Evolutionary conservation across 305 asterid species (phyloP).

Genomic region (Solanum hybrid): DNA sequence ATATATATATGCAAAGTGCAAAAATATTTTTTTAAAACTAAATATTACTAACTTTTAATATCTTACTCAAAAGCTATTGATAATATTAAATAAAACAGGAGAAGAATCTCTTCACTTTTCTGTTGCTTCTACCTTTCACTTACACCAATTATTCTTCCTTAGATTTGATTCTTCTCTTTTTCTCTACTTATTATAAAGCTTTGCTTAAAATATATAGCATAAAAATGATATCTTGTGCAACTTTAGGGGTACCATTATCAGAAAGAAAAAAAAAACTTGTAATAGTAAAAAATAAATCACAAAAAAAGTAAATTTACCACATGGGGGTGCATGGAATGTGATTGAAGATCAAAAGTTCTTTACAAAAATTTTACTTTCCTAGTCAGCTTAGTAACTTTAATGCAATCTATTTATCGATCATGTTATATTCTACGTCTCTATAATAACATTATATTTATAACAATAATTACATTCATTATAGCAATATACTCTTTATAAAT

Average conservation of each 20-base stretch:
- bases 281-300: not conserved
- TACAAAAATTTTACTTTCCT: not conserved
- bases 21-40: not conserved
- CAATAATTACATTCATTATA: not conserved
- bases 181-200: not conserved
- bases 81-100: not conserved
- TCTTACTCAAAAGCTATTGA: not conserved
- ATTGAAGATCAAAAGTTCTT: not conserved
- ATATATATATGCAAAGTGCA: not conserved
- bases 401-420: not conserved
- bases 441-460: not conserved
- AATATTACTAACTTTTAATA: not conserved
- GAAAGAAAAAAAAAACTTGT: not conserved
- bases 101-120: not conserved
- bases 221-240: not conserved
- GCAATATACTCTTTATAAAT: too few relatives aligned
- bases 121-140: not conserved
- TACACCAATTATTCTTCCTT: constrained; percentile 1
- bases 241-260: not conserved
- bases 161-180: constrained; percentile 2
- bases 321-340: not conserved
- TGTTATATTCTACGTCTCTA: not conserved
- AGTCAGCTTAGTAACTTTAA: not conserved
- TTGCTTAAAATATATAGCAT: not conserved
- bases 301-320: not conserved